Conservation (phyloP, 352 stramenopile genomes). For the Phytophthora sp. region DNA sequence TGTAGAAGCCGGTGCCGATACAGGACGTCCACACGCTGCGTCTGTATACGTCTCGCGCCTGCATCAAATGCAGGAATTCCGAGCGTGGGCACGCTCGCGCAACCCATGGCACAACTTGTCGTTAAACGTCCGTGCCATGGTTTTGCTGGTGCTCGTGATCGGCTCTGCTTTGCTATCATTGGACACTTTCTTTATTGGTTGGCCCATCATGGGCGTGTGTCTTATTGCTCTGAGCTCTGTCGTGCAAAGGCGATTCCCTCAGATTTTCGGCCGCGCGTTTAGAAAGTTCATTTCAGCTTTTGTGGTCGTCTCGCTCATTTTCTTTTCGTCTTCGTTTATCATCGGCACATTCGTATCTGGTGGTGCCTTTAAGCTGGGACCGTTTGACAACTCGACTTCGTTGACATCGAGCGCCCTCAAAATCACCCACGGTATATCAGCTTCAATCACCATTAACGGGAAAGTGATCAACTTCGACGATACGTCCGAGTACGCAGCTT, state of each 20-base stretch:
- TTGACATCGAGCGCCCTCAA: constrained; percentile 31
- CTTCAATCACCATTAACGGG: constrained; percentile 46
- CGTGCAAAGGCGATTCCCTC: constrained; percentile 74
- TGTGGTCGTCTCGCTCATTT: constrained; percentile 78
- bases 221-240: constrained; percentile 70
- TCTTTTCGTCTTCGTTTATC: constrained; percentile 81
- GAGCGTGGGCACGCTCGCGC: constrained; percentile 34
- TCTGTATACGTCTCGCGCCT: constrained; percentile 36
- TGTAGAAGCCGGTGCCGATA: constrained; percentile 8
- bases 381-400: constrained; percentile 52
- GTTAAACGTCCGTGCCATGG: constrained; percentile 44
- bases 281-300: constrained; percentile 78
- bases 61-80: constrained; percentile 52
- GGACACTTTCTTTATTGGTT: constrained; percentile 68
- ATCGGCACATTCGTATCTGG: constrained; percentile 75
- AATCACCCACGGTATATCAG: constrained; percentile 34
- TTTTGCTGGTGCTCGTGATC: constrained; percentile 67
- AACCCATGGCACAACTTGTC: constrained; percentile 70
- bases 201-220: constrained; percentile 76
- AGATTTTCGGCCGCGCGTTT: constrained; percentile 79
- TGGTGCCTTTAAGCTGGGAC: constrained; percentile 61
- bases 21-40: constrained; percentile 12
- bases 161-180: constrained; percentile 63
- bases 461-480: constrained; percentile 56
- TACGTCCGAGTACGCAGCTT: constrained; percentile 73